These are phyloP conservation scores for Lactarius evosmus DNA, from an alignment of 768 basidiomycete species.

Conservation along the genomic window DNA sequence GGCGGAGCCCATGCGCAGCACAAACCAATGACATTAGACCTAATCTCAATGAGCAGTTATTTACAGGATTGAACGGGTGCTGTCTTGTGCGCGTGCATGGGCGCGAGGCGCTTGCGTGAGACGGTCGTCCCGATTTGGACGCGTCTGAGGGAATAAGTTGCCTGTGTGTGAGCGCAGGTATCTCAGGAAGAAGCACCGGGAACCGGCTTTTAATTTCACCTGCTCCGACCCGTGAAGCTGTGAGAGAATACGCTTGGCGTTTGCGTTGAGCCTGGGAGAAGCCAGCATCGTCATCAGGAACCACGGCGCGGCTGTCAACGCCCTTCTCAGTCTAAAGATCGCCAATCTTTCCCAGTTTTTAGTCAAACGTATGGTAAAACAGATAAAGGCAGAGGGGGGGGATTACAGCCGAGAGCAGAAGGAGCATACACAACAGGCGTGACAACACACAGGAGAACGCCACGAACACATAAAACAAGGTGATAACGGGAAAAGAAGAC, in stretches of 20 bases:
- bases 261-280: background rate
- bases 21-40: slow-evolving; percentile 1
- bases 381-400: slow-evolving; percentile 31
- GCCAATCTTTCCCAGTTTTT: background rate
- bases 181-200: background rate
- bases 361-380: background rate
- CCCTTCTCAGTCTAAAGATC: background rate
- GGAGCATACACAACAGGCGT: background rate
- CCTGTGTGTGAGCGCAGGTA: slow-evolving; percentile 2
- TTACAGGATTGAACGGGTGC: slow-evolving; percentile 1
- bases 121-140: background rate
- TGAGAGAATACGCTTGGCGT: too few relatives aligned
- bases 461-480: background rate
- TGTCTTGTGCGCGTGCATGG: background rate
- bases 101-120: background rate
- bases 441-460: background rate
- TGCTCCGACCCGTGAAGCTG: background rate
- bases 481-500: background rate
- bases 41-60: slow-evolving; percentile 5
- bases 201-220: background rate
- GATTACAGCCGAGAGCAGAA: background rate
- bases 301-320: background rate
- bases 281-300: background rate
- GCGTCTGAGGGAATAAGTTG: slow-evolving; percentile 5
- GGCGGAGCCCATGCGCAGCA: background rate